Evolutionary conservation across 192 early-diverging fungal species (phyloP).

Genomic region (Backusella morwellensis): DNA sequence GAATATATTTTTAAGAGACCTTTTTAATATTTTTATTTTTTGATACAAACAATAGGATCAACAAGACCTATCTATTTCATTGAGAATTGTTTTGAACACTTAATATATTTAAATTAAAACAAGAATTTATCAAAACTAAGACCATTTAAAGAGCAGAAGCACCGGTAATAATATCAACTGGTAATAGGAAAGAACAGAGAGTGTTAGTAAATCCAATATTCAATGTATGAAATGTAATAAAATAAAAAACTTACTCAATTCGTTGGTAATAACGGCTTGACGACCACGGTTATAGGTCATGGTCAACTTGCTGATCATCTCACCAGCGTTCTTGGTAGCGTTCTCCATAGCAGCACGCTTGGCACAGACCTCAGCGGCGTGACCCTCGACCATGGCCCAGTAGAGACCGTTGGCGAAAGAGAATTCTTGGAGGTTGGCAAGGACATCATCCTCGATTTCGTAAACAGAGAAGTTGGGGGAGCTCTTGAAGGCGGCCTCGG

Average conservation of each 20-base stretch:
- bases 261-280: constrained; percentile 98
- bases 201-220: background rate
- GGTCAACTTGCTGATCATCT: constrained; percentile 96
- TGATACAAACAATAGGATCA: constrained; percentile 5
- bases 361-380: constrained; percentile 93
- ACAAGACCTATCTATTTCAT: constrained; percentile 6
- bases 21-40: constrained; percentile 5
- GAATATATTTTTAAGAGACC: background rate
- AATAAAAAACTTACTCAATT: constrained; percentile 63
- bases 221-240: background rate
- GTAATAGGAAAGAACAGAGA: constrained; percentile 18
- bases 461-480: constrained; percentile 84
- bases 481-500: constrained; percentile 66
- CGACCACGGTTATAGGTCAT: constrained; percentile 96
- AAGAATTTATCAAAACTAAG: background rate
- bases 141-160: constrained; percentile 81
- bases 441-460: constrained; percentile 86
- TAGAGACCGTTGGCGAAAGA: constrained; percentile 90
- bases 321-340: constrained; percentile 98
- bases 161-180: constrained; percentile 94
- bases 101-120: constrained; percentile 9
- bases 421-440: constrained; percentile 92
- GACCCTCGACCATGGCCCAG: constrained; percentile 96
- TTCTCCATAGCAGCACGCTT: constrained; percentile 99
- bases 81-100: background rate